These are phyloP conservation scores for Paecilomyces formosus DNA, from an alignment of 2,329 filamentous ascomycete species.

Conservation along the genomic window DNA sequence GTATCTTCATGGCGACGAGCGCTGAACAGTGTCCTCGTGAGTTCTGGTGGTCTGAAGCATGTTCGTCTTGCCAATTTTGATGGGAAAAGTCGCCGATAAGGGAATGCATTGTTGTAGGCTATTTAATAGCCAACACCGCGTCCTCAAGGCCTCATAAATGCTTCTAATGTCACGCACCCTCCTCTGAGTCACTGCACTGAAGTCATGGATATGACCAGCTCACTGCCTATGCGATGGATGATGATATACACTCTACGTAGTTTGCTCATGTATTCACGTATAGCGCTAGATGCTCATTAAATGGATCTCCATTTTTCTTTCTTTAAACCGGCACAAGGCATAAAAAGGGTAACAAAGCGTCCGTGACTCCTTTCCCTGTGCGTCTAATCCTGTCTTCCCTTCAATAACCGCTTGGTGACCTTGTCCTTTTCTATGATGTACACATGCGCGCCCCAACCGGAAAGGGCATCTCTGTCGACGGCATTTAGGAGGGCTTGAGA, in stretches of 20 bases:
- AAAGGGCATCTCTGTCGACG: conserved; percentile 91
- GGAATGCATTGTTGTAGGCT: no score
- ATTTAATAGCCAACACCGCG: no score
- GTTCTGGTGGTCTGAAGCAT: conserved; percentile 92
- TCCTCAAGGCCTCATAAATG: no score
- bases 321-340: background rate
- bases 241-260: background rate
- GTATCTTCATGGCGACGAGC: conserved; percentile 51
- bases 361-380: background rate
- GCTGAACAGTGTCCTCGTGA: conserved; percentile 95
- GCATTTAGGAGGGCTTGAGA: conserved; percentile 93
- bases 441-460: conserved; percentile 96
- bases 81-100: conserved; percentile 12
- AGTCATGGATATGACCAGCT: no score
- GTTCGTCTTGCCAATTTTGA: conserved; percentile 58
- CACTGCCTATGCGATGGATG: no score
- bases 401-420: conserved; percentile 97
- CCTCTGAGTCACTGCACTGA: no score
- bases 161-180: no score
- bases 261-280: background rate
- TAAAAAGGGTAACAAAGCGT: background rate
- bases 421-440: conserved; percentile 99
- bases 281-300: background rate
- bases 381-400: conserved; percentile 84
- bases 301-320: background rate